Base-by-base conservation (phyloP, 805 yeast genomes). In the Candida maltosa region DNA sequence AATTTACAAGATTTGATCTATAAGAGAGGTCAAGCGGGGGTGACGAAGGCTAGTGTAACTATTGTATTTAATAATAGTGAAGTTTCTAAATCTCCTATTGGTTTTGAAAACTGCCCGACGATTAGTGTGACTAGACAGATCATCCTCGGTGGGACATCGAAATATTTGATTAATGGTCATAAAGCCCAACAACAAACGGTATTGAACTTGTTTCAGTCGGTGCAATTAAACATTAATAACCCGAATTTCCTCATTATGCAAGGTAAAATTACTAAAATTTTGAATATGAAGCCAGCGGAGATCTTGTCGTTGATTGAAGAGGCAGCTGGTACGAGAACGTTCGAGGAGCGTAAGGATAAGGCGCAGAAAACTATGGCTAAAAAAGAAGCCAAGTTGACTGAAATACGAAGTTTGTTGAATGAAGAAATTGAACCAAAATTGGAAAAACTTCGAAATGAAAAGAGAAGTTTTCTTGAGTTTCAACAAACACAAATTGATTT, bases 191-290 rank as follows among this genome's bases (percentile, higher is more conserved):
- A 89, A 53, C 93, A 83, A 47, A 84, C 93, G 8, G 96, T 93
- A 1, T 72, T 88, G 37, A 89, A 83, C 48, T 62, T 94, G 34
- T 89, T 94, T 57, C 97, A 91, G 58, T 83, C 94, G 12, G 96
- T 94, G 16, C 98, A 93, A 61, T 73, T 93, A 43, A 93, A 93
- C 54, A 91, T 93, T 58, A 93, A 93, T 58, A 93, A 91, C 54
- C 98, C 99, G 21, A 93, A 93, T 57, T 93, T 93, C 61, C 72
- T 93, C 48, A 93, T 93, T 52, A 93, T 94, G 98, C 99, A 93
- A 62, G 99, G 99, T 41, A 87, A 88, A 56, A 93, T 94, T 62
- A 94, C 98, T 22, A 91, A 93, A 58, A 97, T 93, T 45, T 72
- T 93, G 51, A 93, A 93, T 58, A 93, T 93, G 97, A 87, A 86